Conservation (phyloP, 2,329 filamentous ascomycete species). For the Helotiales sp. region DNA sequence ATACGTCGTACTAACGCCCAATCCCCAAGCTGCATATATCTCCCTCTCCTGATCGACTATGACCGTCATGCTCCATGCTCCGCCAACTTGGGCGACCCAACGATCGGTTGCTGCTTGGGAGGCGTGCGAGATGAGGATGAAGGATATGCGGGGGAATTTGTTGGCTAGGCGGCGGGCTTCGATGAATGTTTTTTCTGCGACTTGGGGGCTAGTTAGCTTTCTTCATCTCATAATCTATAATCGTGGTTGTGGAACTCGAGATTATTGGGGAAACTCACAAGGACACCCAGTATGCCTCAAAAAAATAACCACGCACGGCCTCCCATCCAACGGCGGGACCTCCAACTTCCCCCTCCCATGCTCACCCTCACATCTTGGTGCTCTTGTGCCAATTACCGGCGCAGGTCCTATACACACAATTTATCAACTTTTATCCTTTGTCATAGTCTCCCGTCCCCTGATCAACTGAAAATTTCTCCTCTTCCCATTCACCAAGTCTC, state of each 20-base stretch:
- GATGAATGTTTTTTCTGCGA: slow-evolving; percentile 68
- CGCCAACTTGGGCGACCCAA: slow-evolving; percentile 32
- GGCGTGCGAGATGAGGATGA: slow-evolving; percentile 64
- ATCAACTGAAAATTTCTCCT: too few species aligned
- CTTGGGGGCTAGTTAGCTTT: slow-evolving; percentile 39
- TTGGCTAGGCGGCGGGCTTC: slow-evolving; percentile 54
- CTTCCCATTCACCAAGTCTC: too few species aligned
- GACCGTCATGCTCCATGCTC: slow-evolving; percentile 50
- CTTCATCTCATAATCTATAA: neutral
- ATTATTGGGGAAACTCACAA: slow-evolving; percentile 59
- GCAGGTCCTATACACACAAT: too few species aligned
- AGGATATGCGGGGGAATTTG: slow-evolving; percentile 51
- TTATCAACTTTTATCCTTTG: too few species aligned
- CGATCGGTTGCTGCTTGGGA: slow-evolving; percentile 56
- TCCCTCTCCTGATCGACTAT: slow-evolving; percentile 61
- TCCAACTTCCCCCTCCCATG: slow-evolving; percentile 16
- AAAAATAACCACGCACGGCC: slow-evolving; percentile 64
- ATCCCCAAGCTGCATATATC: slow-evolving; percentile 65
- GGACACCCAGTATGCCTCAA: slow-evolving; percentile 73
- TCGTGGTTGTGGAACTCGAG: too few species aligned
- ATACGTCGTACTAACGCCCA: slow-evolving; percentile 61
- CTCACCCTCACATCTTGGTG: slow-evolving; percentile 19
- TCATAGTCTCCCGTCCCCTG: too few species aligned
- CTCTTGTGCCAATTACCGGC: slow-evolving; percentile 27
- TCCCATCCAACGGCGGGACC: slow-evolving; percentile 48